A percentile compares a stretch with the other conserved stretches of the same genome.
phyloP scores from a whole-genome alignment of 805 yeast species.

The Candida ipomoeae region DNA sequence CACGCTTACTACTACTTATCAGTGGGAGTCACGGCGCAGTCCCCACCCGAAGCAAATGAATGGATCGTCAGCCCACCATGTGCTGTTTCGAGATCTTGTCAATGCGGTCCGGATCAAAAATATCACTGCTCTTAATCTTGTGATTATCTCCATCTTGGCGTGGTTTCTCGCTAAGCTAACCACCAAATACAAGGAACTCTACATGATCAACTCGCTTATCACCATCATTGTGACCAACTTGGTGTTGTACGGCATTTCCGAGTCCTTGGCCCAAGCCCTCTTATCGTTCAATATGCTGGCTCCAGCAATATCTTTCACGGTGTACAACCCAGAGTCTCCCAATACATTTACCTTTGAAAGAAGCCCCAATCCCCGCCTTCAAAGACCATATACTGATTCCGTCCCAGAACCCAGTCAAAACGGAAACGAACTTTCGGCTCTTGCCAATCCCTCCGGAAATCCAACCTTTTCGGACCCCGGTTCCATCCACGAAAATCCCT shows the following conservation, averaged over 20 bases:
- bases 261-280: slow-evolving; percentile 79
- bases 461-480: not conserved
- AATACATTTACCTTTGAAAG: not conserved
- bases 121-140: slow-evolving; percentile 55
- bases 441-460: not conserved
- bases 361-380: not conserved
- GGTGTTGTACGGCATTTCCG: slow-evolving; percentile 85
- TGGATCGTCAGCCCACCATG: not conserved
- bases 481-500: not conserved
- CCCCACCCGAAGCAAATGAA: not conserved
- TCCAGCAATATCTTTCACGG: slow-evolving; percentile 3
- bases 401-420: not conserved
- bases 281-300: slow-evolving; percentile 21
- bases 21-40: not conserved
- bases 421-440: not conserved
- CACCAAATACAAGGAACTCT: slow-evolving; percentile 54
- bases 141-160: slow-evolving; percentile 47
- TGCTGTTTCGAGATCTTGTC: slow-evolving; percentile 13
- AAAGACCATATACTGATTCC: slow-evolving; percentile 1
- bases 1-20: not conserved
- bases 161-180: slow-evolving; percentile 50
- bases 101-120: slow-evolving; percentile 39
- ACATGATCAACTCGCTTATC: slow-evolving; percentile 60
- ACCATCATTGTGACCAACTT: slow-evolving; percentile 80
- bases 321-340: not conserved